These are phyloP conservation scores for Fusarium mangiferae DNA, from an alignment of 2,329 filamentous ascomycete genomes.

Conservation along the genomic window DNA sequence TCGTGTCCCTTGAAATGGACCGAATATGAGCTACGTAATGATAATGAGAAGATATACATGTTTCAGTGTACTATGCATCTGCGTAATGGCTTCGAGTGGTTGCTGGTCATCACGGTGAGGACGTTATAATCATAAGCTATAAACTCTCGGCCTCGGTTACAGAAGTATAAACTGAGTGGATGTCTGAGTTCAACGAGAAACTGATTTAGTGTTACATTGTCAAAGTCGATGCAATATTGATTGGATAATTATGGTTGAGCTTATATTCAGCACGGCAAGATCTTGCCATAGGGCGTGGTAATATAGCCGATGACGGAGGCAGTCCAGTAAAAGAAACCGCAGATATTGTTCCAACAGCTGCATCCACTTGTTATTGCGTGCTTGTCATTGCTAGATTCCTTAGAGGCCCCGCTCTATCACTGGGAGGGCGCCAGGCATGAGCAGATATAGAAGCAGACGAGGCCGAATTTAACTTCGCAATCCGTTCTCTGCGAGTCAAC, in stretches of 20 bases:
- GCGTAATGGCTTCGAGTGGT: background rate
- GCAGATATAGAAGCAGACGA: background rate
- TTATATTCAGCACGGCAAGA: background rate
- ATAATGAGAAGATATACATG: conserved; percentile 40
- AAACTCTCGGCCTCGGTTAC: background rate
- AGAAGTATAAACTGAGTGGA: background rate
- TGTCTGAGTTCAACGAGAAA: background rate
- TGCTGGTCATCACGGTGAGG: background rate
- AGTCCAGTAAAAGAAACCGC: background rate
- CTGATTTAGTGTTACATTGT: background rate
- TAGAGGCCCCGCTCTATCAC: conserved; percentile 16
- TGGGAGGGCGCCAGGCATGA: conserved; percentile 13
- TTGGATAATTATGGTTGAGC: background rate
- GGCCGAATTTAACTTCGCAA: background rate
- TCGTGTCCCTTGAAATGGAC: conserved; percentile 22
- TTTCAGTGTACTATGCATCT: conserved; percentile 5
- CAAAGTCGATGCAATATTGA: background rate
- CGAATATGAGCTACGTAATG: conserved; percentile 39
- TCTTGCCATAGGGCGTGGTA: background rate
- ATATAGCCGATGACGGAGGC: conserved; percentile 36
- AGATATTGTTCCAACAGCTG: background rate
- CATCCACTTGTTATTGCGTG: conserved; percentile 33
- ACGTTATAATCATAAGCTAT: background rate
- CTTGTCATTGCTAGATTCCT: conserved; percentile 14
- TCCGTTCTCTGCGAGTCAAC: background rate